Evolutionary conservation across 805 yeast genomes (phyloP).

Genomic region (Candida hungchunana): DNA sequence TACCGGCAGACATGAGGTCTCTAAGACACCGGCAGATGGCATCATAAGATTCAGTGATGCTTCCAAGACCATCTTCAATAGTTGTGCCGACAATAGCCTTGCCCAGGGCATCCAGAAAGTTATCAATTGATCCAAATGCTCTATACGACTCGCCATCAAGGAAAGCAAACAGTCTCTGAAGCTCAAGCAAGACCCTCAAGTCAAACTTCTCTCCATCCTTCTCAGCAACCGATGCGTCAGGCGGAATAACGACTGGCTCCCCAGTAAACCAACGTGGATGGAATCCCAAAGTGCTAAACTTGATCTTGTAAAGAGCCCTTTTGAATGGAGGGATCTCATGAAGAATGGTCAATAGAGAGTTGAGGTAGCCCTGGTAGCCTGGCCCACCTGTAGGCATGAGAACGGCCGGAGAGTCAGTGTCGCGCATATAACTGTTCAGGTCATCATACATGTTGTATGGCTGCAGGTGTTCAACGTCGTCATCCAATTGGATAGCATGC

Average conservation of each 20-base stretch:
- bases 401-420: too few species aligned
- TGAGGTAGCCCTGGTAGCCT: constrained; percentile 38
- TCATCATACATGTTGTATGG: too few species aligned
- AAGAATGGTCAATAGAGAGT: constrained; percentile 37
- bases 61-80: constrained; percentile 17
- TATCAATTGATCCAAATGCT: constrained; percentile 35
- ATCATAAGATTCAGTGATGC: constrained; percentile 20
- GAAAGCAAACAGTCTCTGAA: constrained; percentile 37
- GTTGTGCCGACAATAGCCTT: constrained; percentile 9
- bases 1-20: constrained; percentile 7
- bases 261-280: constrained; percentile 39
- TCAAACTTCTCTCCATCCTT: constrained; percentile 26
- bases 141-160: constrained; percentile 32
- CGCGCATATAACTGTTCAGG: too few species aligned
- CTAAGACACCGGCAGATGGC: constrained; percentile 12
- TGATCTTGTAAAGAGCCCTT: constrained; percentile 28
- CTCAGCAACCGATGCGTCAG: constrained; percentile 3
- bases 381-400: too few species aligned
- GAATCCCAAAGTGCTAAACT: constrained; percentile 33
- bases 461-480: too few species aligned
- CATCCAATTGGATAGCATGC: too few species aligned
- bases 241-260: constrained; percentile 10
- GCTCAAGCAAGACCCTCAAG: constrained; percentile 31
- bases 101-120: constrained; percentile 29
- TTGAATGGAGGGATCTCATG: constrained; percentile 34